These are phyloP conservation scores for Epichloe amarillans DNA, from an alignment of 2,329 filamentous ascomycete species.

Conservation along the genomic window DNA sequence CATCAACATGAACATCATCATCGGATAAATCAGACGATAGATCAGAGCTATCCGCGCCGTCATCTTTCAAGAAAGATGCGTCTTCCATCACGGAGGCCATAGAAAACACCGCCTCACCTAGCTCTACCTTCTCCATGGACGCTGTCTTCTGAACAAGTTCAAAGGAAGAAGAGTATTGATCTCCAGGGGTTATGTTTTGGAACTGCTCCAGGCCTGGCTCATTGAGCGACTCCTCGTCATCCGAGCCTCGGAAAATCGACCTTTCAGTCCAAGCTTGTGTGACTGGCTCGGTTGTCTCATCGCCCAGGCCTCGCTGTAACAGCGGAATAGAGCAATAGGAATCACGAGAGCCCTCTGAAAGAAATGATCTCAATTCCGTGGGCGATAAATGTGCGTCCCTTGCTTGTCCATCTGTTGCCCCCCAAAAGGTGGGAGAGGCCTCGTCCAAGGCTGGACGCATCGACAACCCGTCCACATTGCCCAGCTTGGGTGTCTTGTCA, in stretches of 20 bases:
- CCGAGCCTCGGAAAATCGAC: slow-evolving; percentile 39
- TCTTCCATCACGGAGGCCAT: slow-evolving; percentile 14
- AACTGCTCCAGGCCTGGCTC: slow-evolving; percentile 9
- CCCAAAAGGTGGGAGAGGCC: slow-evolving; percentile 5
- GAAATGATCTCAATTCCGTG: slow-evolving; percentile 31
- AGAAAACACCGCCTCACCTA: slow-evolving; percentile 20
- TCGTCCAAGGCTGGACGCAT: not conserved
- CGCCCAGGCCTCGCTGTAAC: slow-evolving; percentile 51
- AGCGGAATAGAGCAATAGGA: slow-evolving; percentile 69
- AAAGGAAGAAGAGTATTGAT: slow-evolving; percentile 30
- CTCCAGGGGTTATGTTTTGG: slow-evolving; percentile 12
- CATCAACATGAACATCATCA: not conserved
- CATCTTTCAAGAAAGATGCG: slow-evolving; percentile 37
- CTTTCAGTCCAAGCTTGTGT: slow-evolving; percentile 33
- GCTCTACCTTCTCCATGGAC: slow-evolving; percentile 32
- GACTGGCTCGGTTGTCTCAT: slow-evolving; percentile 29
- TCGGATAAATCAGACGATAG: not conserved
- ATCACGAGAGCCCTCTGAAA: slow-evolving; percentile 51
- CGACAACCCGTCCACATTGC: slow-evolving; percentile 1
- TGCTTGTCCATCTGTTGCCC: slow-evolving; percentile 6
- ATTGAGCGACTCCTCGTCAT: slow-evolving; percentile 20
- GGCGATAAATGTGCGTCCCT: slow-evolving; percentile 14
- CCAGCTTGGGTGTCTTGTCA: not conserved
- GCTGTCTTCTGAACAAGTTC: slow-evolving; percentile 41
- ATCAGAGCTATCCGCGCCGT: slow-evolving; percentile 22